A percentile compares a stretch with the other conserved stretches of the same genome.
Conservation (phyloP, 225 moss, liverwort and hornwort genomes). For the Lunularia cruciata region DNA sequence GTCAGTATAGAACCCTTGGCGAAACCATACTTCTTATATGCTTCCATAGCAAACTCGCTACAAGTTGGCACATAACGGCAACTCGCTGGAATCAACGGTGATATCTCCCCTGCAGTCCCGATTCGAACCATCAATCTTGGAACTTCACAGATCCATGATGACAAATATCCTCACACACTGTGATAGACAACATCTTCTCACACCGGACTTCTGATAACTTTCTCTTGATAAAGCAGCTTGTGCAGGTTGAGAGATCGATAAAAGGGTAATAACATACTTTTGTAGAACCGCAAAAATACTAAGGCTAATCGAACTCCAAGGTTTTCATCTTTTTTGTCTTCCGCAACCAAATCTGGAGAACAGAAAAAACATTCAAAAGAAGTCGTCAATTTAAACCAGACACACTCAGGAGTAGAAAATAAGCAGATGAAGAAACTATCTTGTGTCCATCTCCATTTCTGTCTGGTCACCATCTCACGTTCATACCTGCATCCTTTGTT, state of each 20-base stretch:
- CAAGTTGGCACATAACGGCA: constrained; percentile 97
- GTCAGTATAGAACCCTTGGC: constrained; percentile 81
- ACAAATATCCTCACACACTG: too few species aligned
- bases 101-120: constrained; percentile 63
- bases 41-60: constrained; percentile 90
- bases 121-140: neutral
- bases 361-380: neutral
- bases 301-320: constrained; percentile 65
- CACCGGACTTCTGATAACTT: too few species aligned
- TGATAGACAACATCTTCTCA: too few species aligned
- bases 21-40: constrained; percentile 81
- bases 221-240: too few species aligned
- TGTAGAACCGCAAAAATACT: constrained; percentile 64
- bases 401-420: too few species aligned
- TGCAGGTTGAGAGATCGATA: too few species aligned
- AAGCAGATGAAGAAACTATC: neutral
- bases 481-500: constrained; percentile 12
- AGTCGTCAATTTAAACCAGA: neutral
- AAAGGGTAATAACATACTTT: constrained; percentile 47
- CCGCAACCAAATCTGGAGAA: neutral
- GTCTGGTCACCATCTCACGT: neutral
- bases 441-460: neutral
- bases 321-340: constrained; percentile 31
- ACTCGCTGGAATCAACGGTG: constrained; percentile 73
- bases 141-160: too few species aligned